These are phyloP conservation scores for Cutaneotrichosporon mucoides DNA, from an alignment of 1,284 basidiomycete genomes.

Conservation along the genomic window DNA sequence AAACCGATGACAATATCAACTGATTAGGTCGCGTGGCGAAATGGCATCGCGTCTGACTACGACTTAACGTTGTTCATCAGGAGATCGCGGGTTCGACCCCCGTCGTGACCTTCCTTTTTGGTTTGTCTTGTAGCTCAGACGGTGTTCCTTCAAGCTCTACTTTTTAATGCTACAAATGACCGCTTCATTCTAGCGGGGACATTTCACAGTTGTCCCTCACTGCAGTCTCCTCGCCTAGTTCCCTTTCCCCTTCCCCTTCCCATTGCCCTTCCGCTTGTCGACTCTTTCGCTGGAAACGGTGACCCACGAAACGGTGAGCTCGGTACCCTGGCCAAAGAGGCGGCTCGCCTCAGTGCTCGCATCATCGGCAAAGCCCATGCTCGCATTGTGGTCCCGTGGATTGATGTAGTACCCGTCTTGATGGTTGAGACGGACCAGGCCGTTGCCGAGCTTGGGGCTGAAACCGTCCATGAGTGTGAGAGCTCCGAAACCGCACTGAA, in stretches of 20 bases:
- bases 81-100: no score
- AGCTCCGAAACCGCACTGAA: slow-evolving; percentile 7
- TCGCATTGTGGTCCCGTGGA: background rate
- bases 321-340: background rate
- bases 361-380: background rate
- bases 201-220: no score
- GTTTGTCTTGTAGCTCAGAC: no score
- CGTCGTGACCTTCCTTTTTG: no score
- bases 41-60: slow-evolving; percentile 10
- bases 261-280: no score
- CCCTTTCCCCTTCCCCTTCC: no score
- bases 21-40: slow-evolving; percentile 10
- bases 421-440: background rate
- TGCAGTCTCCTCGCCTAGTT: no score
- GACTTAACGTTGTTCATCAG: background rate
- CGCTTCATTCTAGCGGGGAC: no score
- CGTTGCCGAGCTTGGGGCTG: background rate
- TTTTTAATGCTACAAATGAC: no score
- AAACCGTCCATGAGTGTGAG: slow-evolving; percentile 7
- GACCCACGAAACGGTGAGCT: background rate
- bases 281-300: background rate
- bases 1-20: no score
- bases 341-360: background rate
- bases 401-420: background rate
- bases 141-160: no score